These are phyloP conservation scores for Monotropa hypopitys DNA, from an alignment of 179 eudicot genomes.

Conservation along the genomic window DNA sequence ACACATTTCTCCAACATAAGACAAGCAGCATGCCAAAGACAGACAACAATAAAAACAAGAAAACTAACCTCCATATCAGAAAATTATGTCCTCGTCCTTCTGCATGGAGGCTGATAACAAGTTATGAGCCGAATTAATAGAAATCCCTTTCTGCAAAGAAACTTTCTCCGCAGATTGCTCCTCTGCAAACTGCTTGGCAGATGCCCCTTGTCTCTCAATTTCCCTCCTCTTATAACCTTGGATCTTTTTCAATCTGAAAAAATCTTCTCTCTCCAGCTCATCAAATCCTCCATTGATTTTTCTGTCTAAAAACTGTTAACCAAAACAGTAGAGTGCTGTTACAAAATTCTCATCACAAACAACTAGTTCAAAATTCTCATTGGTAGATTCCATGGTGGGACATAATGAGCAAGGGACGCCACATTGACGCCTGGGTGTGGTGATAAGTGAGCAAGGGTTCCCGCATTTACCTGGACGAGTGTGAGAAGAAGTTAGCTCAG, in stretches of 20 bases:
- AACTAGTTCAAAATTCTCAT: too few species aligned
- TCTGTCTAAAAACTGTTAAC: neutral
- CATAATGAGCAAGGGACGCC: too few species aligned
- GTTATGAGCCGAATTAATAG: conserved; percentile 46
- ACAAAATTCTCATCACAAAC: too few species aligned
- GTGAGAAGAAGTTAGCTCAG: too few species aligned
- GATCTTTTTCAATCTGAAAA: conserved; percentile 88
- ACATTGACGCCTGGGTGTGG: too few species aligned
- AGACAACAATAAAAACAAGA: neutral
- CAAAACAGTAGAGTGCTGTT: neutral
- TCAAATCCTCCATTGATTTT: conserved; percentile 64
- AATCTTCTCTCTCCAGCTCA: conserved; percentile 94
- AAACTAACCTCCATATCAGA: conserved; percentile 21
- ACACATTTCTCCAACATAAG: neutral
- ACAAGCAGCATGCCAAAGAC: neutral
- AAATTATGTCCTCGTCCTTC: conserved; percentile 83
- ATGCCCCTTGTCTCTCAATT: conserved; percentile 47
- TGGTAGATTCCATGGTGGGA: too few species aligned
- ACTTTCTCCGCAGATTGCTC: conserved; percentile 36
- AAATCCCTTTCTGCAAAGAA: conserved; percentile 54
- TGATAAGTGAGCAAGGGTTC: too few species aligned
- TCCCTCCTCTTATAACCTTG: conserved; percentile 90
- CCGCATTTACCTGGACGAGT: too few species aligned
- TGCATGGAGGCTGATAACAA: conserved; percentile 30
- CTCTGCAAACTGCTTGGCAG: conserved; percentile 53